phyloP scores from a whole-genome alignment of 345 rosid species.

The Rhizophora mangle region DNA sequence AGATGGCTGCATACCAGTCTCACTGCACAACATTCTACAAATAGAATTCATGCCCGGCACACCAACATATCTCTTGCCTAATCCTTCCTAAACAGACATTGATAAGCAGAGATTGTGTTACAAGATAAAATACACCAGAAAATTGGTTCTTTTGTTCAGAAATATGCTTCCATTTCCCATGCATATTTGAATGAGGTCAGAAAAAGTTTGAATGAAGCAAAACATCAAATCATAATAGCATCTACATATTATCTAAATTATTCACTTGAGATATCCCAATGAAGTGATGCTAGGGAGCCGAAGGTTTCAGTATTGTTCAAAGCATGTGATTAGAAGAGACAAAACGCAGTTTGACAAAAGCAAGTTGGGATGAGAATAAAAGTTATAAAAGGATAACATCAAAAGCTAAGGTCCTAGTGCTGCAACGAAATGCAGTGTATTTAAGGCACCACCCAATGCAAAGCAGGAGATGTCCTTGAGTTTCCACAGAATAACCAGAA shows the following conservation, averaged over 20 bases:
- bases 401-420: too few species aligned
- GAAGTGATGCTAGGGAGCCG: too few species aligned
- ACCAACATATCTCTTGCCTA: constrained; percentile 64
- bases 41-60: constrained; percentile 83
- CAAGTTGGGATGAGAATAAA: too few species aligned
- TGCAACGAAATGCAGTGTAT: too few species aligned
- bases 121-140: too few species aligned
- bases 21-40: constrained; percentile 56
- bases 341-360: too few species aligned
- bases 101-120: constrained; percentile 7
- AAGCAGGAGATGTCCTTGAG: too few species aligned
- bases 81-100: constrained; percentile 44
- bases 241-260: background rate
- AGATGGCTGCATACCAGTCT: constrained; percentile 43
- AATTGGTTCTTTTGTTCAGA: background rate
- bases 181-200: background rate
- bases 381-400: too few species aligned
- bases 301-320: too few species aligned
- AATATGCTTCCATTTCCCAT: background rate
- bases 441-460: too few species aligned
- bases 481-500: too few species aligned
- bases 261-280: background rate
- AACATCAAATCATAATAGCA: background rate
- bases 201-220: background rate
- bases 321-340: too few species aligned